These are phyloP conservation scores for Ustilaginoidea virens DNA, from an alignment of 2,329 filamentous ascomycete species.

Conservation along the genomic window DNA sequence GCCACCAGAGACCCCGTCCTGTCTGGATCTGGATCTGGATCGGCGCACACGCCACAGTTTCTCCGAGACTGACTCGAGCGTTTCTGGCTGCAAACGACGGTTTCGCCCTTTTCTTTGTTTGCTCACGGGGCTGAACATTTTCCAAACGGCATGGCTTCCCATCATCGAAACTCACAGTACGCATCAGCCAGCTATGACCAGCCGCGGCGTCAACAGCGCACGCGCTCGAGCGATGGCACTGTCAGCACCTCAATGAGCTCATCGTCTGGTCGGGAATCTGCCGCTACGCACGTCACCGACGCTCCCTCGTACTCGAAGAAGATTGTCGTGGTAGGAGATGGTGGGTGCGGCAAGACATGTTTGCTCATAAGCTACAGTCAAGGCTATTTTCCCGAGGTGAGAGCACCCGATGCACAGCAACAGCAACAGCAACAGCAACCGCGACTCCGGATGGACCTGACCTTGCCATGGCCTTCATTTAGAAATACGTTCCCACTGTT, in stretches of 20 bases:
- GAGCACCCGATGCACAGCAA: constrained; percentile 8
- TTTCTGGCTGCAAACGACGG: constrained; percentile 3
- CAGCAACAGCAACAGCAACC: too few species aligned
- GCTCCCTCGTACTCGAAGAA: constrained; percentile 95
- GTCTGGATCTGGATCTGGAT: background rate
- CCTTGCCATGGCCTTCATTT: too few species aligned
- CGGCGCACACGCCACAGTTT: too few species aligned
- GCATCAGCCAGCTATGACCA: constrained; percentile 19
- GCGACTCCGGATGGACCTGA: too few species aligned
- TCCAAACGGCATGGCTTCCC: constrained; percentile 30
- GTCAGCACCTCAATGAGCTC: constrained; percentile 72
- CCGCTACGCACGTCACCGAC: constrained; percentile 74
- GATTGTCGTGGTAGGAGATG: constrained; percentile 96
- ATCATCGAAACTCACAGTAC: constrained; percentile 41
- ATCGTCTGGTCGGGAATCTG: constrained; percentile 60
- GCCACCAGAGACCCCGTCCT: too few species aligned
- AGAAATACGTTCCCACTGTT: constrained; percentile 99
- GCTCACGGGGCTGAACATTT: constrained; percentile 1
- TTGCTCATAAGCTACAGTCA: constrained; percentile 97
- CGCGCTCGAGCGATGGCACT: constrained; percentile 73
- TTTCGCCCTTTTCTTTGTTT: background rate
- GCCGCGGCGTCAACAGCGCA: constrained; percentile 32
- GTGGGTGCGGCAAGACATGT: constrained; percentile 97
- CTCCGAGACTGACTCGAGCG: too few species aligned
- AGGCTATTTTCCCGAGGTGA: constrained; percentile 95